Evolutionary conservation across 257 asterid species (phyloP).

Genomic region (Leonotis leonurus): DNA sequence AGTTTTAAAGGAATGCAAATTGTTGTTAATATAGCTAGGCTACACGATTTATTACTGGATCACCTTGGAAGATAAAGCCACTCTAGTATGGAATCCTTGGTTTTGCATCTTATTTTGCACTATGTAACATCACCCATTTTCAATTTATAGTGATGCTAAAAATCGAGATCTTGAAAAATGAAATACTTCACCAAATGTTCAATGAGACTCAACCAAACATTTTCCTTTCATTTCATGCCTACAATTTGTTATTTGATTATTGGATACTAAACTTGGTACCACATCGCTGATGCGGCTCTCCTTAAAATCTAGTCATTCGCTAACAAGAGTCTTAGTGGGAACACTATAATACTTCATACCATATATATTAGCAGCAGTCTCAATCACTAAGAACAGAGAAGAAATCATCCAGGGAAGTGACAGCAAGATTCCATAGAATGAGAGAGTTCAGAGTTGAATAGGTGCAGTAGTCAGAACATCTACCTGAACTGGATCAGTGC

Average conservation of each 20-base stretch:
- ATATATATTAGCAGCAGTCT: neutral
- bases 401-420: neutral
- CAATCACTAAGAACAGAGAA: neutral
- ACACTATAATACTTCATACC: neutral
- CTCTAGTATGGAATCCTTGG: neutral
- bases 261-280: no score
- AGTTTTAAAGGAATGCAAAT: neutral
- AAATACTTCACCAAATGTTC: neutral
- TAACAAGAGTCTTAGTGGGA: neutral
- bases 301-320: neutral
- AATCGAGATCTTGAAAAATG: neutral
- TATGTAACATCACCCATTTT: neutral
- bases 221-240: neutral
- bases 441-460: neutral
- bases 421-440: neutral
- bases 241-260: neutral
- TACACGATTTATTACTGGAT: neutral
- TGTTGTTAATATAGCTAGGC: neutral
- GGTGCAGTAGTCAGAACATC: neutral
- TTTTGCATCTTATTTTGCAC: neutral
- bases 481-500: slow-evolving; percentile 86
- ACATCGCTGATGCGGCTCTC: neutral
- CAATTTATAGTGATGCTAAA: neutral
- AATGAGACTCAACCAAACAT: neutral
- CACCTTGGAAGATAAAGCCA: neutral